These are phyloP conservation scores for Hypoxylon trugodes DNA, from an alignment of 495 filamentous ascomycete genomes.

Conservation along the genomic window DNA sequence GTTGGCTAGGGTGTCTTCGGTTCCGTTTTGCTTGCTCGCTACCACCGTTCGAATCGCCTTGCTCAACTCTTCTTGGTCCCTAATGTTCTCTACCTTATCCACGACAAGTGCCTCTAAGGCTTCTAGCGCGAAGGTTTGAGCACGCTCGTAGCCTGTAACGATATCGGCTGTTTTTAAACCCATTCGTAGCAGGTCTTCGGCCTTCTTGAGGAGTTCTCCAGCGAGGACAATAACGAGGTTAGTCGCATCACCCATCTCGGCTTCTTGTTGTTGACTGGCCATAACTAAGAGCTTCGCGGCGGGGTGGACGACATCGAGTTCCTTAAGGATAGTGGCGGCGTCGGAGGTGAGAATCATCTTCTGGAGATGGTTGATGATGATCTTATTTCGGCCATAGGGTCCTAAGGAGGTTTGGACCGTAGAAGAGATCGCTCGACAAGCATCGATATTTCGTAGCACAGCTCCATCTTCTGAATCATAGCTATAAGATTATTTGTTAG, in stretches of 20 bases:
- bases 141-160: slow-evolving; percentile 93
- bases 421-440: slow-evolving; percentile 91
- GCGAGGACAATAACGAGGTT: slow-evolving; percentile 97
- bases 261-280: slow-evolving; percentile 98
- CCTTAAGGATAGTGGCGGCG: slow-evolving; percentile 94
- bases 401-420: slow-evolving; percentile 98
- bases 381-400: slow-evolving; percentile 98
- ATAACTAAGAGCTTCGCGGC: slow-evolving; percentile 99
- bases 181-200: slow-evolving; percentile 93
- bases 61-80: slow-evolving; percentile 79
- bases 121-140: slow-evolving; percentile 85
- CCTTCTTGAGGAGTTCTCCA: slow-evolving; percentile 95
- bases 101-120: slow-evolving; percentile 87
- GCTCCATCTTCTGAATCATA: slow-evolving; percentile 99
- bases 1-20: slow-evolving; percentile 83
- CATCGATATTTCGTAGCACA: slow-evolving; percentile 98
- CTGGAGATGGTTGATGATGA: slow-evolving; percentile 99
- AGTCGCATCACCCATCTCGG: slow-evolving; percentile 98
- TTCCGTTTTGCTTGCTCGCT: slow-evolving; percentile 94
- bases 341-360: slow-evolving; percentile 99
- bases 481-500: slow-evolving; percentile 61
- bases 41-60: slow-evolving; percentile 97
- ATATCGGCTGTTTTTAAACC: slow-evolving; percentile 98
- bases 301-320: slow-evolving; percentile 98
- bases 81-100: slow-evolving; percentile 87